Percentiles rank a stretch among this genome's conserved stretches.
phyloP scores from a whole-genome alignment of 495 filamentous ascomycete species.

The Aspergillus indologenus region DNA sequence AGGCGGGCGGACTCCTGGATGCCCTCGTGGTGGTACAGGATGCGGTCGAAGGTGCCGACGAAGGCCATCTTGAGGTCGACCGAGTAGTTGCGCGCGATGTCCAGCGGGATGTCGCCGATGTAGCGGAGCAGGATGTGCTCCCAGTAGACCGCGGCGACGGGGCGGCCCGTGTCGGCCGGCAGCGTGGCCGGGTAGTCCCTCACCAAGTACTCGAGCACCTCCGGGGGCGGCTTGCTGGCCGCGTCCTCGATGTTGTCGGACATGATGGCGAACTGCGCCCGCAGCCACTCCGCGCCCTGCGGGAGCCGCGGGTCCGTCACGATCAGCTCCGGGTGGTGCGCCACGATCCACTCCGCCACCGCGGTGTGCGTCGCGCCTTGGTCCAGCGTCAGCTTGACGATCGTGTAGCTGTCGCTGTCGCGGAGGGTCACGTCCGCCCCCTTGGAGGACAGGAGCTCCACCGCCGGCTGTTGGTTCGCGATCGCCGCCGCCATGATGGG shows the following conservation, averaged over 20 bases:
- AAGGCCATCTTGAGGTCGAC: slow-evolving; percentile 7
- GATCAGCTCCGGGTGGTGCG: not conserved
- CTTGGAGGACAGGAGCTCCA: not conserved
- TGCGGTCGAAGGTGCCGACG: slow-evolving; percentile 10
- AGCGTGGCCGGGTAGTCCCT: not conserved
- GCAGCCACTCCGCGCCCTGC: not conserved
- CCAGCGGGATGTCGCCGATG: slow-evolving; percentile 10
- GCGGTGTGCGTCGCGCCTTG: not conserved
- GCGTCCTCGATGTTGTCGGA: not conserved
- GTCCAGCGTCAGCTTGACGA: slow-evolving; percentile 8
- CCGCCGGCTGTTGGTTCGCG: not conserved
- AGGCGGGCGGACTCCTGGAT: slow-evolving; percentile 11
- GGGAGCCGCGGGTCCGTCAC: not conserved
- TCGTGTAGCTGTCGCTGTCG: slow-evolving; percentile 9
- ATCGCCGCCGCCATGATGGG: slow-evolving; percentile 8
- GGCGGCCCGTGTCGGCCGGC: not conserved
- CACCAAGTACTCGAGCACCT: slow-evolving; percentile 10
- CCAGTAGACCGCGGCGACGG: slow-evolving; percentile 12
- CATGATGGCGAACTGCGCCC: slow-evolving; percentile 2
- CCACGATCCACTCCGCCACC: slow-evolving; percentile 5
- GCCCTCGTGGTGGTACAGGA: slow-evolving; percentile 4
- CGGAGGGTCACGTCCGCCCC: slow-evolving; percentile 6
- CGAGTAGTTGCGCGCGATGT: slow-evolving; percentile 12
- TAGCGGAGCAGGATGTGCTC: slow-evolving; percentile 15
- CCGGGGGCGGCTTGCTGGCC: not conserved